Conservation (phyloP, 305 asterid species). For the Rubia occidens region DNA sequence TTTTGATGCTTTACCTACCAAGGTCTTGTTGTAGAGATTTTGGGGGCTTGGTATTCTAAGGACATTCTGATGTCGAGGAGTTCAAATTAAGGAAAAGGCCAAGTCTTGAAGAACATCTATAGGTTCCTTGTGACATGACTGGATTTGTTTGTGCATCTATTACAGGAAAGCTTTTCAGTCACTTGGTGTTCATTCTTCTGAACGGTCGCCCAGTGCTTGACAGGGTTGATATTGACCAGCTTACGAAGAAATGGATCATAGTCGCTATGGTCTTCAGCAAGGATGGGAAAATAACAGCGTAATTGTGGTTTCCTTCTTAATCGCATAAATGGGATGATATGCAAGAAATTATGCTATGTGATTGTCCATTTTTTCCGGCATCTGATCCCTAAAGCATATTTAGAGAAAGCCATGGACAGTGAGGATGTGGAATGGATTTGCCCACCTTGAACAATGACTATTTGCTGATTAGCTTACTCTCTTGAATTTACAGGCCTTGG, state of each 20-base stretch:
- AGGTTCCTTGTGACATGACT: slow-evolving; percentile 45
- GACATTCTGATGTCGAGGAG: slow-evolving; percentile 38
- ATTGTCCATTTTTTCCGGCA: slow-evolving; percentile 63
- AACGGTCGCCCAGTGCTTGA: slow-evolving; percentile 46
- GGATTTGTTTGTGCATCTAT: slow-evolving; percentile 53
- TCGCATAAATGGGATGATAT: slow-evolving; percentile 93
- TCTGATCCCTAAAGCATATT: slow-evolving; percentile 78
- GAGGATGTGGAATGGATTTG: slow-evolving; percentile 97
- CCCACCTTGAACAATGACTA: slow-evolving; percentile 71
- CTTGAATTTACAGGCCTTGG: slow-evolving; percentile 99
- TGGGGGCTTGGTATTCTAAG: slow-evolving; percentile 28
- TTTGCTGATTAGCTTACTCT: slow-evolving; percentile 97
- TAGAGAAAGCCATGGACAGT: slow-evolving; percentile 92
- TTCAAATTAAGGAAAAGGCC: slow-evolving; percentile 39
- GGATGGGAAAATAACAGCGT: slow-evolving; percentile 99
- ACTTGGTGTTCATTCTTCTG: slow-evolving; percentile 56
- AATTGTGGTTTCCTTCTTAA: slow-evolving; percentile 99
- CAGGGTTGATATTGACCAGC: slow-evolving; percentile 40
- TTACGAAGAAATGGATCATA: slow-evolving; percentile 75
- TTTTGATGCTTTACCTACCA: slow-evolving; percentile 27
- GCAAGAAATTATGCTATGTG: slow-evolving; percentile 80
- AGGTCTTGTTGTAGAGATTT: slow-evolving; percentile 26
- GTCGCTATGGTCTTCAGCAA: slow-evolving; percentile 94
- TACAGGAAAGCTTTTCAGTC: slow-evolving; percentile 72
- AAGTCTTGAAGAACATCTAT: slow-evolving; percentile 35